Evolutionary conservation across 2,329 filamentous ascomycete genomes (phyloP).

Genomic region (Cucurbitaria berberidis): DNA sequence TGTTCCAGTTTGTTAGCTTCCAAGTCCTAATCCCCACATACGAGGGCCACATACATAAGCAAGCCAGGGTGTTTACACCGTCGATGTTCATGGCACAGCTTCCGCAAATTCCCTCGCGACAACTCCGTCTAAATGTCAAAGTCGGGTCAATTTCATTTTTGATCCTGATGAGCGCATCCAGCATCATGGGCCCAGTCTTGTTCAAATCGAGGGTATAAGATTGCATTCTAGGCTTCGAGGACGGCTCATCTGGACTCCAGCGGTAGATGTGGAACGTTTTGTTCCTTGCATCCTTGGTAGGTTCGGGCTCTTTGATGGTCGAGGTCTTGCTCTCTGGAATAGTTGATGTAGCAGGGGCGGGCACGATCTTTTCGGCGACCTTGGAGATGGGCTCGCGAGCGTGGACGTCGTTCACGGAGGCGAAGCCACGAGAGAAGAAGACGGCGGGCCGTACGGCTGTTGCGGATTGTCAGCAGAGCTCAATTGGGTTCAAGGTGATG

Average conservation of each 20-base stretch:
- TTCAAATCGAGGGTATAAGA: conserved; percentile 93
- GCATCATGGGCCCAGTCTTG: conserved; percentile 98
- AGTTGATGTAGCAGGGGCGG: conserved; percentile 33
- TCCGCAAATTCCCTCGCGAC: conserved; percentile 97
- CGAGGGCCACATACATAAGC: conserved; percentile 76
- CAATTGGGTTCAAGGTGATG: conserved; percentile 22
- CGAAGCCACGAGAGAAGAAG: conserved; percentile 47
- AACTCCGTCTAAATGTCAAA: conserved; percentile 92
- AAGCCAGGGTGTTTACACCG: conserved; percentile 96
- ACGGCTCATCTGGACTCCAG: conserved; percentile 94
- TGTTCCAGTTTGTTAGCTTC: conserved; percentile 49
- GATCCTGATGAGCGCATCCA: conserved; percentile 95
- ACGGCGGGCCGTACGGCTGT: conserved; percentile 45
- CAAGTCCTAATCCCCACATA: not conserved
- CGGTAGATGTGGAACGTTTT: conserved; percentile 99
- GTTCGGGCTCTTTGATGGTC: conserved; percentile 66
- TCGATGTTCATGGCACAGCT: conserved; percentile 99
- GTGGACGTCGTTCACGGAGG: conserved; percentile 45
- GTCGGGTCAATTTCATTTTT: conserved; percentile 99
- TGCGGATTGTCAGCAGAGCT: conserved; percentile 31
- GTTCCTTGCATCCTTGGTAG: conserved; percentile 65
- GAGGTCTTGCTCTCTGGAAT: conserved; percentile 62
- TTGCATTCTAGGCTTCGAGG: conserved; percentile 95
- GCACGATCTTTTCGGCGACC: conserved; percentile 35
- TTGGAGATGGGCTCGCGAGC: conserved; percentile 45